These are phyloP conservation scores for Yamadazyma olivae DNA, from an alignment of 805 yeast species.

Conservation along the genomic window DNA sequence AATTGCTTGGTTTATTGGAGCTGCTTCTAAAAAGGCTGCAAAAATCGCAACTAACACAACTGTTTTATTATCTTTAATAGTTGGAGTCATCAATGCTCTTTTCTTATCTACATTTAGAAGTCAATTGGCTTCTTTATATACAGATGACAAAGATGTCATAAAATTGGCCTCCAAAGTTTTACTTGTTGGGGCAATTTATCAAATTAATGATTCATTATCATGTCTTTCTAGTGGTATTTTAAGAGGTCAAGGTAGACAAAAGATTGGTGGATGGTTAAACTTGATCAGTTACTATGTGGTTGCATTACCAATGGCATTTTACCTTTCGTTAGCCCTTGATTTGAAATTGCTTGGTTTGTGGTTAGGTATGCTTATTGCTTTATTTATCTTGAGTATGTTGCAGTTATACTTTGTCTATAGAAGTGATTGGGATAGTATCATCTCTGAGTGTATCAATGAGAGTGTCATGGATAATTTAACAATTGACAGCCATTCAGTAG, in stretches of 20 bases:
- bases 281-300: conserved; percentile 45
- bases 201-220: conserved; percentile 48
- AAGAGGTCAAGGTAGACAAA: conserved; percentile 58
- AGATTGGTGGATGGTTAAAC: conserved; percentile 53
- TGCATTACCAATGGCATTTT: conserved; percentile 47
- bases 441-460: conserved; percentile 39
- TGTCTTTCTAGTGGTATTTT: conserved; percentile 52
- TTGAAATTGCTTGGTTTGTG: conserved; percentile 46
- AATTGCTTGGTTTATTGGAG: conserved; percentile 75
- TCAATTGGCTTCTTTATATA: conserved; percentile 39
- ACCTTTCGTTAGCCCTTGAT: conserved; percentile 39
- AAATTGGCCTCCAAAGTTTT: conserved; percentile 37
- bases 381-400: conserved; percentile 35
- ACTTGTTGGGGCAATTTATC: conserved; percentile 49
- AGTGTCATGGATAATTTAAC: conserved; percentile 33
- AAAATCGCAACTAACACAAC: conserved; percentile 35
- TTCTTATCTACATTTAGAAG: conserved; percentile 36
- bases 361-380: conserved; percentile 46
- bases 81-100: conserved; percentile 37
- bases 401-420: conserved; percentile 40
- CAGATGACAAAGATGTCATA: conserved; percentile 36
- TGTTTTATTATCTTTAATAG: conserved; percentile 24
- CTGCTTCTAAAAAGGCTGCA: conserved; percentile 45
- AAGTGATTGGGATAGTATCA: conserved; percentile 43
- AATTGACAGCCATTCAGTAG: conserved; percentile 28